A percentile compares a stretch with the other conserved stretches of the same genome.
phyloP scores from a whole-genome alignment of 108 stramenopile genomes.

The Cyclostephanos tholiformis region DNA sequence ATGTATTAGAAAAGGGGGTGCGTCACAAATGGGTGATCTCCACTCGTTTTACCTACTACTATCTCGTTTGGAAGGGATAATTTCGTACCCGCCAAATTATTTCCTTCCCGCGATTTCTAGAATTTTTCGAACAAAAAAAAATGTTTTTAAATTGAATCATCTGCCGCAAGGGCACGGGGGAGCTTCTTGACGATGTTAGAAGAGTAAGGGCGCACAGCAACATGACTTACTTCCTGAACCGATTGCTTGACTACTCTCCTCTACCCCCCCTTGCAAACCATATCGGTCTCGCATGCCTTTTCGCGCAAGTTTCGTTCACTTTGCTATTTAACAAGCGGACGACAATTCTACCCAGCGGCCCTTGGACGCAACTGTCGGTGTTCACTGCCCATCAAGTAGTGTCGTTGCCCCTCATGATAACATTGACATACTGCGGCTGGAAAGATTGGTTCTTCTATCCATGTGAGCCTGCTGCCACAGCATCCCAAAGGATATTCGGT shows the following conservation, averaged over 20 bases:
- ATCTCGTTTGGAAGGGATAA: too few relatives aligned
- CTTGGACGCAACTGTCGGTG: constrained; percentile 55
- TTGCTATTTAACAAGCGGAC: constrained; percentile 30
- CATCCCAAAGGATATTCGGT: constrained; percentile 35
- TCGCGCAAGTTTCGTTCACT: constrained; percentile 30
- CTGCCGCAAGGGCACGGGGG: too few relatives aligned
- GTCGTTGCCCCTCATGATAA: constrained; percentile 59
- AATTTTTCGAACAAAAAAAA: too few relatives aligned
- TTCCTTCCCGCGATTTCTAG: too few relatives aligned
- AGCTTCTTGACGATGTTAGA: too few relatives aligned
- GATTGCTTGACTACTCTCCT: constrained; percentile 24
- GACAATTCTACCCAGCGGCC: constrained; percentile 40
- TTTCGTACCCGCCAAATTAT: too few relatives aligned
- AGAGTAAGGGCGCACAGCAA: background rate
- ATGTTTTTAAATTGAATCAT: too few relatives aligned
- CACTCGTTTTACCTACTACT: too few relatives aligned
- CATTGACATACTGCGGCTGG: constrained; percentile 51
- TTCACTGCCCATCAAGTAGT: constrained; percentile 68
- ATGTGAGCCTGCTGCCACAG: constrained; percentile 6
- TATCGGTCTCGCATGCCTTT: constrained; percentile 39
- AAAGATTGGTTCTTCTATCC: constrained; percentile 36
- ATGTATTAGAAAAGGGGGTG: too few relatives aligned
- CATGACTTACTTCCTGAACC: constrained; percentile 32
- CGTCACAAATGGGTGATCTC: too few relatives aligned
- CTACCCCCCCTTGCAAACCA: constrained; percentile 33